Conservation (phyloP, 768 basidiomycete genomes). For the Macrocybe gigantea region DNA sequence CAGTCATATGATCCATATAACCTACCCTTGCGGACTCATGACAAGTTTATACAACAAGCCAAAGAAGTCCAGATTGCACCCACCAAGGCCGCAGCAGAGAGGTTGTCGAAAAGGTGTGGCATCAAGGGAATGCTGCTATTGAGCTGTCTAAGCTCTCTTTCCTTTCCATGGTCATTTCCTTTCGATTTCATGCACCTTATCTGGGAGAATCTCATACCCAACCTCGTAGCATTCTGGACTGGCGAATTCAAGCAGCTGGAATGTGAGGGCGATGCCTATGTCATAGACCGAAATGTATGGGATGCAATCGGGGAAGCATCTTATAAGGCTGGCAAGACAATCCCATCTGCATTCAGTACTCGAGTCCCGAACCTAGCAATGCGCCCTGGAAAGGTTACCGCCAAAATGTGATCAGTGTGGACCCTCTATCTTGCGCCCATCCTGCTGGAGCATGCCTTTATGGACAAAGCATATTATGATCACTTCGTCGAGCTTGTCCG, state of each 20-base stretch:
- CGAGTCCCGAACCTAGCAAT: conserved; percentile 5
- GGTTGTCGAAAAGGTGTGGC: conserved; percentile 18
- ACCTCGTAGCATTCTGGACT: conserved; percentile 34
- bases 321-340: conserved; percentile 22
- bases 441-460: conserved; percentile 27
- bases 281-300: conserved; percentile 27
- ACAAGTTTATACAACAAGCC: conserved; percentile 12
- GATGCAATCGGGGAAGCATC: conserved; percentile 30
- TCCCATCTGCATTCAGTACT: conserved; percentile 31
- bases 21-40: conserved; percentile 24
- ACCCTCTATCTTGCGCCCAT: conserved; percentile 30
- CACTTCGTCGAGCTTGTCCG: conserved; percentile 35
- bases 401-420: conserved; percentile 37
- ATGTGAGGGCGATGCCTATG: conserved; percentile 20
- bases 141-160: conserved; percentile 19
- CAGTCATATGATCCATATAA: conserved; percentile 11
- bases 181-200: conserved; percentile 48
- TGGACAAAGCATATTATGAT: conserved; percentile 25
- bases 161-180: conserved; percentile 33
- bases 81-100: conserved; percentile 8
- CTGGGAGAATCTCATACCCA: conserved; percentile 35
- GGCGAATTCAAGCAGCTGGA: conserved; percentile 35
- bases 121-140: conserved; percentile 23
- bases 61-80: conserved; percentile 11
- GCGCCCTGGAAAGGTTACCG: conserved; percentile 12